These are phyloP conservation scores for Paracamarosporium sp. DNA, from an alignment of 2,329 filamentous ascomycete species.

Conservation along the genomic window DNA sequence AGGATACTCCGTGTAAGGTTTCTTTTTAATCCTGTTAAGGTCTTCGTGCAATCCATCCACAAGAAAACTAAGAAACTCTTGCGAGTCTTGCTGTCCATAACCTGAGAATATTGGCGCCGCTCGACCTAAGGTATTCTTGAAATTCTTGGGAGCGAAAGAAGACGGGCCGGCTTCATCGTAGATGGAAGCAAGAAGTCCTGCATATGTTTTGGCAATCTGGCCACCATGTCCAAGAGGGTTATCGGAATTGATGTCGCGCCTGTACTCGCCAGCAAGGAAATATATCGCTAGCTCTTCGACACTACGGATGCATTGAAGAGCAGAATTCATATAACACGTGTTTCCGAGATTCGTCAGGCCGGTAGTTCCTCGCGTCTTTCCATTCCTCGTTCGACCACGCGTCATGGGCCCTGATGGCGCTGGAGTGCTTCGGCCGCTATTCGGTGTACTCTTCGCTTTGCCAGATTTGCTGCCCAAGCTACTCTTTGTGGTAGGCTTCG, in stretches of 20 bases:
- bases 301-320: slow-evolving; percentile 90
- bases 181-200: slow-evolving; percentile 75
- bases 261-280: slow-evolving; percentile 65
- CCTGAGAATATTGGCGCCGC: slow-evolving; percentile 88
- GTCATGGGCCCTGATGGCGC: slow-evolving; percentile 68
- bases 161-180: slow-evolving; percentile 71
- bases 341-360: slow-evolving; percentile 92
- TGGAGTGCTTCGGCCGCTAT: slow-evolving; percentile 73
- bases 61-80: slow-evolving; percentile 94
- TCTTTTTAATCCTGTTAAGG: slow-evolving; percentile 89
- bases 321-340: slow-evolving; percentile 99
- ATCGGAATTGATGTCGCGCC: slow-evolving; percentile 79
- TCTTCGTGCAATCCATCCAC: slow-evolving; percentile 96
- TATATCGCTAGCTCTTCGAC: slow-evolving; percentile 94
- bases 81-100: slow-evolving; percentile 95
- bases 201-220: slow-evolving; percentile 85
- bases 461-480: slow-evolving; percentile 50
- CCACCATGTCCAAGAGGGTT: slow-evolving; percentile 89
- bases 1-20: slow-evolving; percentile 96
- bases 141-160: slow-evolving; percentile 79
- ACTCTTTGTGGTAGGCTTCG: slow-evolving; percentile 53
- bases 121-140: slow-evolving; percentile 82
- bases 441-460: slow-evolving; percentile 45
- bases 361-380: slow-evolving; percentile 75
- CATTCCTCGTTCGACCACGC: slow-evolving; percentile 73